Conservation (phyloP, 176 grass and related monocot species). For the Pharus latifolius region DNA sequence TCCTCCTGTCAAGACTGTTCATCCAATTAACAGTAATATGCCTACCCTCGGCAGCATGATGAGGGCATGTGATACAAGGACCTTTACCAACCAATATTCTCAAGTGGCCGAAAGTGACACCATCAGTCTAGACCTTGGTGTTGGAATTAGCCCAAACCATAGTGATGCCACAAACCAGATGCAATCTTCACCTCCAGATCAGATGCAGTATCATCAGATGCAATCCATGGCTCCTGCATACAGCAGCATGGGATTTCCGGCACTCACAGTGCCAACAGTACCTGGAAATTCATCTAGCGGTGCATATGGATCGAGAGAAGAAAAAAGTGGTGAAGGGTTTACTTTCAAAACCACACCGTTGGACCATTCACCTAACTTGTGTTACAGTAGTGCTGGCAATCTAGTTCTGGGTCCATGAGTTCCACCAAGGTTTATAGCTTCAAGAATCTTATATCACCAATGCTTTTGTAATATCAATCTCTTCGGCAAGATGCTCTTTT, state of each 20-base stretch:
- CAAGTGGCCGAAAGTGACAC: conserved; percentile 45
- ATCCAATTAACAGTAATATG: conserved; percentile 33
- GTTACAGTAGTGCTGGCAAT: conserved; percentile 78
- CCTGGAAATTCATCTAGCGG: conserved; percentile 31
- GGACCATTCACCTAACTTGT: conserved; percentile 72
- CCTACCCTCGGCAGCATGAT: conserved; percentile 46
- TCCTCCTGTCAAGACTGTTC: conserved; percentile 22
- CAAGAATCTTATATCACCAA: conserved; percentile 20
- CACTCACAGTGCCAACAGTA: conserved; percentile 30
- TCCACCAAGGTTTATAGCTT: conserved; percentile 7
- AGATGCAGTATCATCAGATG: conserved; percentile 62
- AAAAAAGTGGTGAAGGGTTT: conserved; percentile 52
- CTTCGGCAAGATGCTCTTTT: conserved; percentile 15
- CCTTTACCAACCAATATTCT: conserved; percentile 40
- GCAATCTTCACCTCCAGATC: conserved; percentile 21
- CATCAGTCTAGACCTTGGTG: conserved; percentile 88
- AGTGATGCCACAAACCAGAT: conserved; percentile 32
- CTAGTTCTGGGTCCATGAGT: conserved; percentile 74
- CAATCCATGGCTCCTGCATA: conserved; percentile 38
- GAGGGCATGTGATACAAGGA: conserved; percentile 45
- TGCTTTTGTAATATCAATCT: conserved; percentile 7
- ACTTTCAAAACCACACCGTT: conserved; percentile 71
- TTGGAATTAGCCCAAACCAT: conserved; percentile 77
- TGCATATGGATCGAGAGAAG: conserved; percentile 50
- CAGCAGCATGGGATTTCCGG: conserved; percentile 23